Evolutionary conservation across 495 filamentous ascomycete genomes (phyloP), one percentile per base, ranked within the genome.

Genomic region (Eremomyces bilateralis): DNA sequence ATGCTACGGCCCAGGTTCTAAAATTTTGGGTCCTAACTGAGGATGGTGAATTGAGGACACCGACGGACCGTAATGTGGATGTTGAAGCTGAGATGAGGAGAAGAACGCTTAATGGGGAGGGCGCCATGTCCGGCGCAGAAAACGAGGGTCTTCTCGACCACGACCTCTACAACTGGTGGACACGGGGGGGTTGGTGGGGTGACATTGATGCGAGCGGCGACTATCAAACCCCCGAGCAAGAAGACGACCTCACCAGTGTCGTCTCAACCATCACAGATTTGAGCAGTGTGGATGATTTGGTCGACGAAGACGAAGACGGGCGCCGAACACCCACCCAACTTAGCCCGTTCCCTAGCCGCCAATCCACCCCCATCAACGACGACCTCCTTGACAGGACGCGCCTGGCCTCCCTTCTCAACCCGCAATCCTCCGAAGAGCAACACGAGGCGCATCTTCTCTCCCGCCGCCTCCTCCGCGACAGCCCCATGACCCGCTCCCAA

Each of bases 371-470:
- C 0, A 41, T 67, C 4, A 45, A 58, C 10, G 79, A 84, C 36
- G 34, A 43, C 15, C 61, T 64, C 3, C 59, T 83, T n/a, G 71
- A 75, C 33, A 58, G 74, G 24, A 47, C 58, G 18, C 69, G 73
- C 33, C 65, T 97, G 8, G 77, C 85, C 4, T 63, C 67, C n/a
- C 69, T 95, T 0, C 71, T 97, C 1, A 65, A 91, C 44, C 90
- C 90, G 0, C 69, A 70, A 31, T 77, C 68, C 27, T 61, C 69
- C 0, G 77, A 84, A 36, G 74, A 84, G 35, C 66, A 72, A 24
- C 67, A 79, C 22, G 78, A 92, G 51, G 88, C 90, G 2, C 67
- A 67, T 20, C 64, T 85, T 6, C 65, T 95, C 2, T 76, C 85
- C 10, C 76, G 79, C 1, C 85, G 85, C 50, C 65, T 97, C 10